Percentiles rank a stretch among this genome's conserved stretches.
Evolutionary conservation across 2,329 filamentous ascomycete genomes (phyloP).

Genomic region (Pseudogymnoascus sp.): DNA sequence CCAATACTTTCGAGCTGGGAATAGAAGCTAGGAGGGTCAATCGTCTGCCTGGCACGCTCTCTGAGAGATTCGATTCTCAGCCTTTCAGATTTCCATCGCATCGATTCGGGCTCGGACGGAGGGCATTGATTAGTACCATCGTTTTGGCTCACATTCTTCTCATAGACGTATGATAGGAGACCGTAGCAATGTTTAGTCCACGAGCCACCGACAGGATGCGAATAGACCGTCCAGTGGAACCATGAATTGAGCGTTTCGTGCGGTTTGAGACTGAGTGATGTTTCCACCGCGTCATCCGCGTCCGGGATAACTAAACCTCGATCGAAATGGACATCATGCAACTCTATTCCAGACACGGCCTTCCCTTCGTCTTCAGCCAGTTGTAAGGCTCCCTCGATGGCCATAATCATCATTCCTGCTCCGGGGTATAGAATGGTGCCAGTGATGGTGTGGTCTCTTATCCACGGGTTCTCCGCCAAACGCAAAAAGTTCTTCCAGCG

Average conservation of each 20-base stretch:
- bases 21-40: slow-evolving; percentile 32
- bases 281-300: slow-evolving; percentile 41
- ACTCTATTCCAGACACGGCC: slow-evolving; percentile 32
- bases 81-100: slow-evolving; percentile 8
- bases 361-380: slow-evolving; percentile 5
- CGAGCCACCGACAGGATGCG: slow-evolving; percentile 3
- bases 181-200: slow-evolving; percentile 14
- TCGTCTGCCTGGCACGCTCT: slow-evolving; percentile 22
- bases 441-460: slow-evolving; percentile 25
- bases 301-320: slow-evolving; percentile 45
- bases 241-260: neutral
- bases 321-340: slow-evolving; percentile 39
- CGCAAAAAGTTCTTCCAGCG: slow-evolving; percentile 27
- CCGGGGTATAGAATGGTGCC: slow-evolving; percentile 24
- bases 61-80: neutral
- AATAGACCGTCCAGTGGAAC: slow-evolving; percentile 14
- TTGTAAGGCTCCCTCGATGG: slow-evolving; percentile 23
- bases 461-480: slow-evolving; percentile 24
- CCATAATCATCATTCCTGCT: slow-evolving; percentile 27
- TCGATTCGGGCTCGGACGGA: neutral
- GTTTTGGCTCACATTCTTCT: no score
- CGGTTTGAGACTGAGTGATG: slow-evolving; percentile 20
- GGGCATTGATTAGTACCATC: neutral
- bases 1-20: slow-evolving; percentile 16
- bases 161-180: neutral